Percentiles rank a stretch among this genome's conserved stretches.
phyloP scores from a whole-genome alignment of 768 basidiomycete genomes.

The Leccinum subtestaceum region DNA sequence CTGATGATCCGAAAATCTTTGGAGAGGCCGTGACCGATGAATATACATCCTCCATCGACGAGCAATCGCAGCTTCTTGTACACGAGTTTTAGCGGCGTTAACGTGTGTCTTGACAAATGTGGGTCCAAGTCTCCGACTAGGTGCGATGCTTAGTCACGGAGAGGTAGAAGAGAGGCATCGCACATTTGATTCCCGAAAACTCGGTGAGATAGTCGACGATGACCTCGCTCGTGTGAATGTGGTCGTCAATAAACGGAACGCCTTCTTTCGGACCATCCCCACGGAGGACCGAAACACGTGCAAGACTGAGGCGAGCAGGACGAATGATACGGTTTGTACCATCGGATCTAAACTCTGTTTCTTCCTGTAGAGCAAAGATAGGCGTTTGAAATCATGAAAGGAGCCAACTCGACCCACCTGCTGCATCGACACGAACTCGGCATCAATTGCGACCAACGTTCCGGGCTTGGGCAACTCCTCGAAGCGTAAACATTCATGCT shows the following conservation, averaged over 20 bases:
- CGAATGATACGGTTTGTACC: slow-evolving; percentile 91
- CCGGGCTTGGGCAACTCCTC: slow-evolving; percentile 85
- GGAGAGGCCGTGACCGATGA: slow-evolving; percentile 94
- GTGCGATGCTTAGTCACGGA: slow-evolving; percentile 1
- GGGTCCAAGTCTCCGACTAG: slow-evolving; percentile 93
- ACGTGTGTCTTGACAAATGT: slow-evolving; percentile 73
- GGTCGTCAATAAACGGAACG: slow-evolving; percentile 94
- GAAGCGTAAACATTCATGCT: slow-evolving; percentile 68
- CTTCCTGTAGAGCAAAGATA: slow-evolving; percentile 56
- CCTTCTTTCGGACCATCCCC: slow-evolving; percentile 80
- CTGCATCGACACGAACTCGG: slow-evolving; percentile 97
- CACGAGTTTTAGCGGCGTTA: slow-evolving; percentile 95
- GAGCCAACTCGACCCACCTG: slow-evolving; percentile 47
- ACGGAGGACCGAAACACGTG: slow-evolving; percentile 90
- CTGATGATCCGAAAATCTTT: slow-evolving; percentile 99
- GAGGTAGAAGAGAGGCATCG: slow-evolving; percentile 24
- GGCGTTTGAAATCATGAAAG: background rate
- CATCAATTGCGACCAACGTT: slow-evolving; percentile 91
- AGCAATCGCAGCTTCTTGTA: slow-evolving; percentile 95
- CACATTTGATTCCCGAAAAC: slow-evolving; percentile 93
- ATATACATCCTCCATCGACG: slow-evolving; percentile 93
- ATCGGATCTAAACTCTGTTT: slow-evolving; percentile 92
- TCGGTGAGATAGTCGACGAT: slow-evolving; percentile 98
- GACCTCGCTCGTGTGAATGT: slow-evolving; percentile 93
- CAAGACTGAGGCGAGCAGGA: slow-evolving; percentile 87